These are phyloP conservation scores for Kickxella alabastrina DNA, from an alignment of 192 early-diverging fungal species.

Conservation along the genomic window DNA sequence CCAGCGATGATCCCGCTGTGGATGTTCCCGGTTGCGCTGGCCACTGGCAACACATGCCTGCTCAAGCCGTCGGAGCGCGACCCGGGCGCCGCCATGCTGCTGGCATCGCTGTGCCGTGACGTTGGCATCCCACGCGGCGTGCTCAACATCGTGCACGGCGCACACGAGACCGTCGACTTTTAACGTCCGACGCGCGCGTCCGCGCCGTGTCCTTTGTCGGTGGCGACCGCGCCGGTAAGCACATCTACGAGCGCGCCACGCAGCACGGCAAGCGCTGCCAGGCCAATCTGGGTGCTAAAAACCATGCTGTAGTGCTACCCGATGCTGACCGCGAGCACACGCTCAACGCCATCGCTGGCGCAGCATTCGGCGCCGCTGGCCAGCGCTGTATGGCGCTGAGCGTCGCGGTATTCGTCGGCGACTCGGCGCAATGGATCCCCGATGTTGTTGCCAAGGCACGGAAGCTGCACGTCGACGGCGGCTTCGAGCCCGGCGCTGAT, in stretches of 20 bases:
- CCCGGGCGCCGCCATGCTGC: slow-evolving; percentile 86
- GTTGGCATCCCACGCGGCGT: slow-evolving; percentile 89
- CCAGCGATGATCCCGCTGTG: slow-evolving; percentile 93
- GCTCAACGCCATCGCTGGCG: slow-evolving; percentile 86
- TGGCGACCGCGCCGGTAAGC: slow-evolving; percentile 80
- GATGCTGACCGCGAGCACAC: slow-evolving; percentile 95
- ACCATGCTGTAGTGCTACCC: slow-evolving; percentile 92
- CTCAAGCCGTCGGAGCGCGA: slow-evolving; percentile 94
- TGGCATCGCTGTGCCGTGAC: slow-evolving; percentile 81
- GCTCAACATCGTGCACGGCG: slow-evolving; percentile 90
- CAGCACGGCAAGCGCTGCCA: slow-evolving; percentile 93
- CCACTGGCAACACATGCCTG: slow-evolving; percentile 84
- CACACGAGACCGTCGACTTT: slow-evolving; percentile 82
- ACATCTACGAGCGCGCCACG: slow-evolving; percentile 84
- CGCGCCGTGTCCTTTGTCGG: slow-evolving; percentile 95
- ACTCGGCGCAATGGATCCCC: slow-evolving; percentile 76
- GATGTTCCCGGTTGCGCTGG: slow-evolving; percentile 96
- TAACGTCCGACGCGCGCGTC: slow-evolving; percentile 80
- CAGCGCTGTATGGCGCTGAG: slow-evolving; percentile 98
- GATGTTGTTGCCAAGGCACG: slow-evolving; percentile 86
- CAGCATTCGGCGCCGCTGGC: slow-evolving; percentile 96
- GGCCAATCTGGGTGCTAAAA: slow-evolving; percentile 96
- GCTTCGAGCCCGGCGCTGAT: slow-evolving; percentile 82
- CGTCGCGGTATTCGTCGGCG: slow-evolving; percentile 86
- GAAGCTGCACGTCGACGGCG: slow-evolving; percentile 75